phyloP scores from a whole-genome alignment of 176 grass and related monocot species.

The Triticum aestivum region DNA sequence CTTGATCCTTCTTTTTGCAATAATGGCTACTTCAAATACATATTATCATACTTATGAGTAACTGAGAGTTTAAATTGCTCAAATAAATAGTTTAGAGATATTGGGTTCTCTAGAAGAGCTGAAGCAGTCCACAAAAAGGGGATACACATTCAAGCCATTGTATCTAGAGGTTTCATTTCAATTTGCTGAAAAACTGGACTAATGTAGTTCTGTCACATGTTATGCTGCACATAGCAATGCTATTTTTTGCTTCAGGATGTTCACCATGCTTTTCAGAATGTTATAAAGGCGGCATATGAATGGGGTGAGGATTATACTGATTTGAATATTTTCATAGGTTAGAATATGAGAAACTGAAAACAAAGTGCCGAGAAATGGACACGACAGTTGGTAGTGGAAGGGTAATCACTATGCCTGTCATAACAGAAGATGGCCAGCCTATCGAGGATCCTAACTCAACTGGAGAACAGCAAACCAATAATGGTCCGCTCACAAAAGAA shows the following conservation, averaged over 20 bases:
- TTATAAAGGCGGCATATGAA: not conserved
- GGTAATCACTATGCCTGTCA: constrained; percentile 77
- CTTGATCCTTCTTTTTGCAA: not conserved
- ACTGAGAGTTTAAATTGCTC: not conserved
- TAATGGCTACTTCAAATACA: not conserved
- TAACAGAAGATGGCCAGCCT: constrained; percentile 81
- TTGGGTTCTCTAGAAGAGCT: not conserved
- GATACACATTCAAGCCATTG: not conserved
- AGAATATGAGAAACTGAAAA: constrained; percentile 87
- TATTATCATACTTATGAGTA: not conserved
- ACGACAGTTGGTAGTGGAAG: constrained; percentile 67
- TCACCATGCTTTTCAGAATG: not conserved
- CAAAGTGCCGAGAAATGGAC: constrained; percentile 96
- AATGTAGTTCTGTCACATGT: not conserved
- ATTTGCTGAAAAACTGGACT: not conserved
- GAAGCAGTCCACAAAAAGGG: not conserved
- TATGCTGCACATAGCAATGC: not conserved
- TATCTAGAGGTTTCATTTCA: not conserved
- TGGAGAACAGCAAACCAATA: constrained; percentile 36
- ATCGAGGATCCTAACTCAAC: constrained; percentile 41
- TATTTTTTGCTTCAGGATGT: not conserved
- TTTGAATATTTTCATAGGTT: constrained; percentile 55
- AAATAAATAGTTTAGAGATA: not conserved
- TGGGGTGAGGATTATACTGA: constrained; percentile 28
- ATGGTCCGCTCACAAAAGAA: constrained; percentile 46